Percentiles rank a stretch among this genome's conserved stretches.
Evolutionary conservation across 495 filamentous ascomycete genomes (phyloP).

Genomic region (Hypomontagnella monticulosa): DNA sequence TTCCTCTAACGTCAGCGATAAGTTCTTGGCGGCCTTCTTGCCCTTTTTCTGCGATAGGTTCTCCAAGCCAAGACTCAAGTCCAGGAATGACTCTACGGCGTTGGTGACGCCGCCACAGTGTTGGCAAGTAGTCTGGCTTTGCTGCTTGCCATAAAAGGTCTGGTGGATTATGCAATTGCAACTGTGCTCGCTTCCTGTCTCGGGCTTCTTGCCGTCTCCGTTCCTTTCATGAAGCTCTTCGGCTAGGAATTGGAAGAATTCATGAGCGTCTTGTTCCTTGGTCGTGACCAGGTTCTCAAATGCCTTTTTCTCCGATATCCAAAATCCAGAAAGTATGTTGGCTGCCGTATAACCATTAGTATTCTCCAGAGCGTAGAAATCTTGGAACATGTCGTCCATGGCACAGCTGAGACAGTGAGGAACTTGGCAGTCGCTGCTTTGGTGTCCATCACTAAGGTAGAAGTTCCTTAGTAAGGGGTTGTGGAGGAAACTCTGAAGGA

Average conservation of each 20-base stretch:
- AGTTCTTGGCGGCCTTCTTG: slow-evolving; percentile 54
- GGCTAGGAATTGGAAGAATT: slow-evolving; percentile 92
- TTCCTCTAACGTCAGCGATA: slow-evolving; percentile 70
- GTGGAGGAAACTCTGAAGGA: slow-evolving; percentile 86
- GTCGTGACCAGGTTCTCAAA: slow-evolving; percentile 85
- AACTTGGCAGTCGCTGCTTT: slow-evolving; percentile 69
- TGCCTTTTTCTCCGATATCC: slow-evolving; percentile 71
- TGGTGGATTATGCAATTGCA: slow-evolving; percentile 91
- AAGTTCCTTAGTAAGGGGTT: slow-evolving; percentile 87
- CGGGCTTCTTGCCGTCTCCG: slow-evolving; percentile 63
- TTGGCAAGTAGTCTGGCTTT: slow-evolving; percentile 86
- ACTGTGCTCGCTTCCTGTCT: slow-evolving; percentile 65
- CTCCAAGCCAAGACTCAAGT: slow-evolving; percentile 83
- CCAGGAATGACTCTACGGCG: slow-evolving; percentile 84
- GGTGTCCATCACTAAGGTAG: slow-evolving; percentile 87
- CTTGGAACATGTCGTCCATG: slow-evolving; percentile 89
- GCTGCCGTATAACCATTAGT: slow-evolving; percentile 85
- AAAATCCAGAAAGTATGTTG: slow-evolving; percentile 80
- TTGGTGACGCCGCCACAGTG: slow-evolving; percentile 80
- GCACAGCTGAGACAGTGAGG: slow-evolving; percentile 84
- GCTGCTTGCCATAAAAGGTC: slow-evolving; percentile 86
- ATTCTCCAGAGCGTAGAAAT: slow-evolving; percentile 83
- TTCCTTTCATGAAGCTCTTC: slow-evolving; percentile 83
- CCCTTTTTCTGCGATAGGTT: slow-evolving; percentile 61
- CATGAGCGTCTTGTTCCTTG: slow-evolving; percentile 92